These are phyloP conservation scores for Bolboschoenoplectus hybrid DNA, from an alignment of 202 grass and related monocot genomes.

Conservation along the genomic window DNA sequence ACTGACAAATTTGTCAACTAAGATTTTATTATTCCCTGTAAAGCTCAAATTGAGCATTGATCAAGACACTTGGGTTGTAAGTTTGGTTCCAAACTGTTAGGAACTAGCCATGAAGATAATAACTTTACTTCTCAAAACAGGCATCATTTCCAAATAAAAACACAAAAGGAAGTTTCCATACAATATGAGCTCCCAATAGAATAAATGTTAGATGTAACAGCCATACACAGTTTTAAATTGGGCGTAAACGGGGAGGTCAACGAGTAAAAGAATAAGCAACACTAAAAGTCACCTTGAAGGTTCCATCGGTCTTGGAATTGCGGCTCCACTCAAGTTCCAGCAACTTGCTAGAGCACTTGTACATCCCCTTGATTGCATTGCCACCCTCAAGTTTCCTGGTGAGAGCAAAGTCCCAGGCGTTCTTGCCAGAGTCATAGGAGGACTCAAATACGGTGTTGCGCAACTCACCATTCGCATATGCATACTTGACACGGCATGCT, in stretches of 20 bases:
- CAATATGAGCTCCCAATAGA: background rate
- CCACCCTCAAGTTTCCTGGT: conserved; percentile 58
- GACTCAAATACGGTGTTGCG: conserved; percentile 77
- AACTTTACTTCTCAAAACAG: background rate
- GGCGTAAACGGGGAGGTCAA: background rate
- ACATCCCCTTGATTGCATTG: conserved; percentile 65
- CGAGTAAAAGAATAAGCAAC: background rate
- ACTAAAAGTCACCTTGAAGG: conserved; percentile 61
- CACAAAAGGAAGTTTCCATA: background rate
- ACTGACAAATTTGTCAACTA: background rate
- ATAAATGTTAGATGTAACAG: background rate
- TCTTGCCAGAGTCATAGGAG: conserved; percentile 66
- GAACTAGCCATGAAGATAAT: background rate
- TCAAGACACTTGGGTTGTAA: background rate
- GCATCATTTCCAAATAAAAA: background rate
- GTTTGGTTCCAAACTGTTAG: background rate
- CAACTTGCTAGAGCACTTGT: conserved; percentile 68
- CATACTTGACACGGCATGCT: conserved; percentile 76
- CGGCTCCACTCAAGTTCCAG: conserved; percentile 80
- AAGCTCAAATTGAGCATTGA: background rate
- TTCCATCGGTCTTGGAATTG: conserved; percentile 53
- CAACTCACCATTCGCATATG: conserved; percentile 67
- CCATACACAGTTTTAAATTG: conserved; percentile 2
- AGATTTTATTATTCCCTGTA: background rate
- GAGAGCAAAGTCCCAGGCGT: conserved; percentile 85